These are phyloP conservation scores for Eucalyptus coolabah DNA, from an alignment of 345 rosid species.

Conservation along the genomic window DNA sequence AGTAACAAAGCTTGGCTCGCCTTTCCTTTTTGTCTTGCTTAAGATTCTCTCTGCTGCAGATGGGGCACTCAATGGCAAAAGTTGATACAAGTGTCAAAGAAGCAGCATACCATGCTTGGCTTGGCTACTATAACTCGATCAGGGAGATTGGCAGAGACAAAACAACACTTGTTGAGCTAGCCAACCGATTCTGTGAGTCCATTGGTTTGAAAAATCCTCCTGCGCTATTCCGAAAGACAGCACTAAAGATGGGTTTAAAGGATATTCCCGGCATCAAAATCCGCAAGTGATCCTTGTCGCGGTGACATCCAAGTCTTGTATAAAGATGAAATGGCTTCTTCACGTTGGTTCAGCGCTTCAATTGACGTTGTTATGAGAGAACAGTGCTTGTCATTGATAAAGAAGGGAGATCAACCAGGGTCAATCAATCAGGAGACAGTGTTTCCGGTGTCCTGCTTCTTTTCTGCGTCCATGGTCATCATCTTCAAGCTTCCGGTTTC, in stretches of 20 bases:
- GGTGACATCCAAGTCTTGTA: background rate
- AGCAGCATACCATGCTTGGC: conserved; percentile 97
- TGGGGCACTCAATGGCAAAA: conserved; percentile 52
- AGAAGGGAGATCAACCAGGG: background rate
- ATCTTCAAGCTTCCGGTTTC: background rate
- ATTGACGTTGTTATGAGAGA: background rate
- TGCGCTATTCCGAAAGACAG: conserved; percentile 67
- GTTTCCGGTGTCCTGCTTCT: background rate
- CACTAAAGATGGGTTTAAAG: conserved; percentile 91
- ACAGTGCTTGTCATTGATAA: background rate
- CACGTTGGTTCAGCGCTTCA: background rate
- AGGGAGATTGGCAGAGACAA: conserved; percentile 81
- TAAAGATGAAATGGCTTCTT: background rate
- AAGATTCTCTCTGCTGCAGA: conserved; percentile 23
- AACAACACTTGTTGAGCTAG: conserved; percentile 75
- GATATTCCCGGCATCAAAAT: conserved; percentile 61
- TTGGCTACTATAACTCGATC: conserved; percentile 85
- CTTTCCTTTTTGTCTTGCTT: background rate
- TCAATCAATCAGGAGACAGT: background rate
- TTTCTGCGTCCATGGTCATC: background rate
- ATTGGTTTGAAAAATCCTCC: conserved; percentile 83
- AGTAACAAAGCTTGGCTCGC: background rate
- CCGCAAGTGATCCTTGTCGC: conserved; percentile 14
- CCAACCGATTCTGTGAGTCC: conserved; percentile 57
- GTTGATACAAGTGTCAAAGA: conserved; percentile 76